These are phyloP conservation scores for Tetrahymena malaccensis DNA, from an alignment of 73 alveolate genomes.

Conservation along the genomic window DNA sequence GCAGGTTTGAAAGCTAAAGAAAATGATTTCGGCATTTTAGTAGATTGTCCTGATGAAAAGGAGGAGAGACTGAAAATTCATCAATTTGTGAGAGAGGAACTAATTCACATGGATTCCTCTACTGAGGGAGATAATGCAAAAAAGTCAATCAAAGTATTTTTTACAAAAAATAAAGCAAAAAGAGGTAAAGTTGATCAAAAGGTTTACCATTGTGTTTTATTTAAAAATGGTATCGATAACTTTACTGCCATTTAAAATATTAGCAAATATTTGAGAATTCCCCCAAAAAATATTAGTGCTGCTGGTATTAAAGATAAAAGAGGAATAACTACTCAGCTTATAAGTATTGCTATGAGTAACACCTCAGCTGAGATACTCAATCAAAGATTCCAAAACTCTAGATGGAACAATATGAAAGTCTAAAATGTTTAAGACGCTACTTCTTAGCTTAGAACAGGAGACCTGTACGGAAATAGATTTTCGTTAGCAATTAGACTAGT, in stretches of 20 bases:
- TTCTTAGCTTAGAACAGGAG: conserved; percentile 83
- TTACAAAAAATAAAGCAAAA: conserved; percentile 14
- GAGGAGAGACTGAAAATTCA: conserved; percentile 50
- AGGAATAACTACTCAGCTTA: conserved; percentile 92
- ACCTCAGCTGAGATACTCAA: not conserved
- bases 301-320: conserved; percentile 97
- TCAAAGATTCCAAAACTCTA: conserved; percentile 10
- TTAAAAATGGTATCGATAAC: conserved; percentile 85
- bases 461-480: conserved; percentile 91
- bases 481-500: conserved; percentile 80
- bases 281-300: conserved; percentile 70
- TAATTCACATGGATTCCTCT: conserved; percentile 54
- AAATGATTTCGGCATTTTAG: conserved; percentile 14
- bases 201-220: conserved; percentile 36
- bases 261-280: conserved; percentile 68
- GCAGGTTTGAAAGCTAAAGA: conserved; percentile 45
- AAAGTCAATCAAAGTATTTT: conserved; percentile 4
- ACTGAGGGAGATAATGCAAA: conserved; percentile 45
- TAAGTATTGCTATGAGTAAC: conserved; percentile 46
- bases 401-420: conserved; percentile 51
- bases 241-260: conserved; percentile 80
- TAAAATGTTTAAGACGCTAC: conserved; percentile 70
- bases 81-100: conserved; percentile 43
- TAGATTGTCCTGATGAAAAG: conserved; percentile 46
- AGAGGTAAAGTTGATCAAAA: not conserved